Evolutionary conservation across 257 asterid species (phyloP).

Genomic region (Anisodus tanguticus): DNA sequence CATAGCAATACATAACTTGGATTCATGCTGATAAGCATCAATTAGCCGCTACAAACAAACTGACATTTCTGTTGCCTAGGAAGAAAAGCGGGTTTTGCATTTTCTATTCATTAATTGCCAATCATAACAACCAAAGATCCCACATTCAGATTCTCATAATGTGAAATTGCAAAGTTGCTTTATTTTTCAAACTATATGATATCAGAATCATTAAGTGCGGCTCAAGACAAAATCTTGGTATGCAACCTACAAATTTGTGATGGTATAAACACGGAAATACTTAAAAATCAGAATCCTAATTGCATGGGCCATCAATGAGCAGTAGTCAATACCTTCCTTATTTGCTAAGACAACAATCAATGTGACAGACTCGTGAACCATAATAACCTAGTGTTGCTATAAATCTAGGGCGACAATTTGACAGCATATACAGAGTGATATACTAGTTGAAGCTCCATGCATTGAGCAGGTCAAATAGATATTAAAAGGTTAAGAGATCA

Average conservation of each 20-base stretch:
- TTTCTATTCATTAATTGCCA: neutral
- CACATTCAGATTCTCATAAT: constrained; percentile 1
- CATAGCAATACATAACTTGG: neutral
- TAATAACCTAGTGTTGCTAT: neutral
- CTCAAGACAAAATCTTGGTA: neutral
- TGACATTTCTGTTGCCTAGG: neutral
- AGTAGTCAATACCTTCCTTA: neutral
- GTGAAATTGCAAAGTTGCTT: neutral
- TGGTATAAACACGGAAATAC: neutral
- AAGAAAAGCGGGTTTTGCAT: neutral
- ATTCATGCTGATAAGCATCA: neutral
- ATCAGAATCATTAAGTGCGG: neutral
- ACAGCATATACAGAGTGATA: constrained; percentile 8
- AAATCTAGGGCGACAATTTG: neutral
- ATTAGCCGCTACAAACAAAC: neutral
- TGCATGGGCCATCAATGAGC: neutral
- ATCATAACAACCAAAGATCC: constrained; percentile 12
- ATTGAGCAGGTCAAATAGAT: constrained; percentile 12
- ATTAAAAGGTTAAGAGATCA: constrained; percentile 20
- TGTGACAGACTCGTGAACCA: neutral
- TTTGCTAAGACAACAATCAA: constrained; percentile 8
- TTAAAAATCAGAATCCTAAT: neutral
- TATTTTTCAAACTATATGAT: neutral
- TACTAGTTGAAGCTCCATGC: neutral
- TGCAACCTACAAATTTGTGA: neutral